Conservation (phyloP, 1,284 basidiomycete species). For the Moesziomyces parantarcticus region DNA sequence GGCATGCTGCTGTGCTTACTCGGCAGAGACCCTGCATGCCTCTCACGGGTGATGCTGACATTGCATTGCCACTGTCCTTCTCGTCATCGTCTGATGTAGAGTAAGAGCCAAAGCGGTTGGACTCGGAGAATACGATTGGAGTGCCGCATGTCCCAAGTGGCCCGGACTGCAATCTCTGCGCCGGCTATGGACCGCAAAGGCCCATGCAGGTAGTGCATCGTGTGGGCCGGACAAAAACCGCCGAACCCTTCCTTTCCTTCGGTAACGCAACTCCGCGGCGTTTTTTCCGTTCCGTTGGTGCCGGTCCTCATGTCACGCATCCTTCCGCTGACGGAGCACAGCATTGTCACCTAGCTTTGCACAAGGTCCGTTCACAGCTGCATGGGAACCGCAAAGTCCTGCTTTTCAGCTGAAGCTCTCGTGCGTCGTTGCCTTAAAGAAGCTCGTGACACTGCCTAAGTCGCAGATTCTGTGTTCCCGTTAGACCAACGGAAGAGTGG, state of each 20-base stretch:
- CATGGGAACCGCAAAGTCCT: too few relatives aligned
- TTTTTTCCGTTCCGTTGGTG: not conserved
- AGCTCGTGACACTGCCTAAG: too few relatives aligned
- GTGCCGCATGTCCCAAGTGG: too few relatives aligned
- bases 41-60: not conserved
- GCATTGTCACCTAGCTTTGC: not conserved
- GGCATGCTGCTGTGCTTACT: conserved; percentile 5
- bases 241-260: not conserved
- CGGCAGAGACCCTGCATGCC: not conserved
- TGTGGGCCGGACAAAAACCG: not conserved
- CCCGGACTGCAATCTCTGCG: too few relatives aligned
- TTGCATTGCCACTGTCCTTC: not conserved
- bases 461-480: too few relatives aligned
- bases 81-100: not conserved
- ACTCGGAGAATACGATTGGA: too few relatives aligned
- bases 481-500: too few relatives aligned
- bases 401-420: too few relatives aligned
- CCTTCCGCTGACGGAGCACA: not conserved
- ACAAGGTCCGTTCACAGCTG: not conserved
- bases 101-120: too few relatives aligned
- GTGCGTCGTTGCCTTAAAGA: too few relatives aligned
- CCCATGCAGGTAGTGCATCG: not conserved
- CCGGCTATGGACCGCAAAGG: not conserved
- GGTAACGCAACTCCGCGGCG: conserved; percentile 4
- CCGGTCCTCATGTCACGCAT: not conserved